Percentiles rank a stretch among this genome's conserved stretches.
Conservation (phyloP, 495 filamentous ascomycete genomes). For the Lasiosphaeriaceae sp. region DNA sequence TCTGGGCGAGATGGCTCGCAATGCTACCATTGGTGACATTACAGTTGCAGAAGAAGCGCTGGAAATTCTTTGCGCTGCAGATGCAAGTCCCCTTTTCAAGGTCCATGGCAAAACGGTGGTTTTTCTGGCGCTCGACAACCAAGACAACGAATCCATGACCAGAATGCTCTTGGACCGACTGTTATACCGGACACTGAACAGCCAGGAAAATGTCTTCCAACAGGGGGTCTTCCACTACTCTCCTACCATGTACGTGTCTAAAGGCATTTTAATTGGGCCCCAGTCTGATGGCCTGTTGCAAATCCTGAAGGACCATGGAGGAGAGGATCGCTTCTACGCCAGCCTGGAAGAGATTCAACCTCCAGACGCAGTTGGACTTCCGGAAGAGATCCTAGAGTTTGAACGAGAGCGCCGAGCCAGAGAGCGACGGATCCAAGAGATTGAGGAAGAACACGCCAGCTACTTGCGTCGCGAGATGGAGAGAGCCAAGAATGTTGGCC, state of each 20-base stretch:
- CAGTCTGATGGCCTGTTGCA: slow-evolving; percentile 12
- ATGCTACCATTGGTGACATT: slow-evolving; percentile 24
- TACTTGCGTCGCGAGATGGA: slow-evolving; percentile 31
- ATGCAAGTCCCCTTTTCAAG: slow-evolving; percentile 33
- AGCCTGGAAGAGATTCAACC: slow-evolving; percentile 34
- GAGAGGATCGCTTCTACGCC: slow-evolving; percentile 38
- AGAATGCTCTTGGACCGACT: slow-evolving; percentile 27
- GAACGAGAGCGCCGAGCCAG: slow-evolving; percentile 34
- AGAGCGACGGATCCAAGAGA: slow-evolving; percentile 22
- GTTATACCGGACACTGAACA: slow-evolving; percentile 38
- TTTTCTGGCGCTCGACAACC: slow-evolving; percentile 40
- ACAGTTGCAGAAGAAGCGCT: slow-evolving; percentile 29
- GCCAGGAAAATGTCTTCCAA: slow-evolving; percentile 36
- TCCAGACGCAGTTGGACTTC: slow-evolving; percentile 34
- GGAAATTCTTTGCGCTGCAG: slow-evolving; percentile 34
- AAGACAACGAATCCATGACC: slow-evolving; percentile 32
- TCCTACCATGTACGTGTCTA: slow-evolving; percentile 40
- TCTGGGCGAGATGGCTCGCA: slow-evolving; percentile 40
- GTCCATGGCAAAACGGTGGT: slow-evolving; percentile 38
- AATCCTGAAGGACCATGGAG: slow-evolving; percentile 34
- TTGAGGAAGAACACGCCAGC: slow-evolving; percentile 27
- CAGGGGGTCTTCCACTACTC: slow-evolving; percentile 37
- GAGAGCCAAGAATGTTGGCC: slow-evolving; percentile 24
- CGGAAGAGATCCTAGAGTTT: slow-evolving; percentile 32
- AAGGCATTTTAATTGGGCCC: slow-evolving; percentile 29